Evolutionary conservation across 1,139 yeast species (phyloP), one percentile per base, ranked within the genome.

Genomic region (Pichia norvegensis): DNA sequence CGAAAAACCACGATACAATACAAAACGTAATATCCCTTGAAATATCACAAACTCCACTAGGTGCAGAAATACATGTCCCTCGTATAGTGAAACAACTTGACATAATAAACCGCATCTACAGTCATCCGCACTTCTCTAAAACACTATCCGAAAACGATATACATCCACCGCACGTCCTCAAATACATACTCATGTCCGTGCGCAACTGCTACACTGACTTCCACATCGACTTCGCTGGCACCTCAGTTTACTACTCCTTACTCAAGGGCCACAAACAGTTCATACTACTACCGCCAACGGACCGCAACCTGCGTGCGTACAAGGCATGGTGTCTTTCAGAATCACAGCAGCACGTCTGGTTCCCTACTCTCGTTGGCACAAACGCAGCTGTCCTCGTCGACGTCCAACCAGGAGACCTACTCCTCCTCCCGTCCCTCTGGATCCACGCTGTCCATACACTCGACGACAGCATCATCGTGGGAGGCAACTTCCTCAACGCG

Each of bases 381-480:
- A 66, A 67, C 22, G 90, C 95, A 4, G 69, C 95, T 4, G 69
- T 84, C 46, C 77, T 79, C 46, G 81, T 85, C n/a, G 75, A 77
- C 13, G 65, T 88, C 22, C 54, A 59, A 0, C 71, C 76, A 1
- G 95, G 95, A 0, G 96, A 88, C 60, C 72, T 87, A 23, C 73
- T 88, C 63, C 70, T 87, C 16, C 82, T 88, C 16, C 96, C 97
- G 2, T 79, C 95, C 44, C 96, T 96, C 0, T 88, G 95, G 95
- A 87, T 88, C 44, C 97, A 88, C 63, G 82, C 94, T 0, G 97
- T 88, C 0, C 79, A 79, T 57, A 87, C 96, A 0, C 94, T 95
- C 0, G 67, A 68, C 19, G 95, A 88, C 58, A 78, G 95, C 0
- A 66, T 87, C 2, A 88, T 88, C 2, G 77, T 88, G 46, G 96